Base-by-base conservation (phyloP, 2,329 filamentous ascomycete genomes). In the Onygenales sp. region DNA sequence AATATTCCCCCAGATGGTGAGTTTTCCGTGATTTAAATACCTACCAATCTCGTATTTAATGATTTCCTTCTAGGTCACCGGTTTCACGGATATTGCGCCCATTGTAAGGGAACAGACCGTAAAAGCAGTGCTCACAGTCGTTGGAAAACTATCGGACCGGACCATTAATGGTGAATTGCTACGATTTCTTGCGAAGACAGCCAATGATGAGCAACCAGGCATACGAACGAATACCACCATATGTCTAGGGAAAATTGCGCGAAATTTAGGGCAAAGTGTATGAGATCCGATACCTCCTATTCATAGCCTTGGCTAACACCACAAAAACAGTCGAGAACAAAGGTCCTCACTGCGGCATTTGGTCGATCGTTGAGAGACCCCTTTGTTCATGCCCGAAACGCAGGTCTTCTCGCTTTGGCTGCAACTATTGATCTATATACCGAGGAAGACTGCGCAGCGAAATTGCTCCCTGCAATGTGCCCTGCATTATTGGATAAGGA, bases 161-260 rank as follows among this genome's bases (percentile, higher is more conserved):
- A 87, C 87, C 6, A 85, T 97, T 61, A 98, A 98, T 61, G 92
- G 93, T 52, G 93, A 98, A 61, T 77, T 98, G 9, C 75, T 98
- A 21, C 87, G 87, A 62, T 86, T 95, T 64, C 78, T 98, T 32
- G 93, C 93, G 43, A 96, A 95, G 68, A 96, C 92, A 1, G 90
- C 93, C 45, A 98, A 97, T 62, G 93, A 98, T 58, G 93, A 97
- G 62, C 92, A 98, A 64, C 90, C 93, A 1, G 93, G 93, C 0
- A 98, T 98, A 59, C 83, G 93, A 57, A 98, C 93, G 7, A 98
- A 98, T 67, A 98, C 93, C 0, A 98, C 93, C 1, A 98, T 98
- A 53, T 97, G 92, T 66, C 74, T 98, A 0, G 93, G 93, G 21
- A 97, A 96, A 65, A 96, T 98, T 61, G 91, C 93, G 11, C 91